These are phyloP conservation scores for Apiotrichum porosum DNA, from an alignment of 1,284 basidiomycete genomes.

Conservation along the genomic window DNA sequence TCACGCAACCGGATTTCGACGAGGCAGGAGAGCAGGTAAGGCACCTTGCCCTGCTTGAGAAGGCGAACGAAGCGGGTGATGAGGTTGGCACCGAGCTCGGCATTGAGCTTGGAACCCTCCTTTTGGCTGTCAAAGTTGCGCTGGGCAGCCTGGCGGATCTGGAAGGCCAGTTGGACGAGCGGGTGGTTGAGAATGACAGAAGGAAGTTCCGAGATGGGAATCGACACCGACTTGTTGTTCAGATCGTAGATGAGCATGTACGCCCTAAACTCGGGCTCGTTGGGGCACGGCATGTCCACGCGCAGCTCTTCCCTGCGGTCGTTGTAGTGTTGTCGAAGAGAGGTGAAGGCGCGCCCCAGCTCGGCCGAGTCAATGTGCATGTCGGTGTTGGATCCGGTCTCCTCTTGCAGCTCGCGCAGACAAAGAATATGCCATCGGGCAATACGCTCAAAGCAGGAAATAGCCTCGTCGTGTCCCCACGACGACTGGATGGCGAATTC, in stretches of 20 bases:
- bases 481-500: conserved; percentile 93
- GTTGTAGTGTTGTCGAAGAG: conserved; percentile 87
- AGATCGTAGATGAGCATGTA: conserved; percentile 91
- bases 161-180: conserved; percentile 72
- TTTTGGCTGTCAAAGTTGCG: conserved; percentile 60
- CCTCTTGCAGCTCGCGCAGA: conserved; percentile 63
- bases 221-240: conserved; percentile 71
- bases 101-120: conserved; percentile 51
- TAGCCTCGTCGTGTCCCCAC: conserved; percentile 64
- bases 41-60: conserved; percentile 42
- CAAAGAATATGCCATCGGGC: conserved; percentile 89
- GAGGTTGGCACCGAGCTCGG: conserved; percentile 54
- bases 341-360: conserved; percentile 58
- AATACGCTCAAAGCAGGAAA: conserved; percentile 88
- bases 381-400: conserved; percentile 38
- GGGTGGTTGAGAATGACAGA: conserved; percentile 64
- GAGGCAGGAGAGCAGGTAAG: conserved; percentile 54
- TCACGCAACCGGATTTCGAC: conserved; percentile 54
- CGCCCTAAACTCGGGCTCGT: conserved; percentile 91
- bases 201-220: conserved; percentile 68
- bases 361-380: conserved; percentile 46
- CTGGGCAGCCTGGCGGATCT: conserved; percentile 76
- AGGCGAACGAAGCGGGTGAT: conserved; percentile 57
- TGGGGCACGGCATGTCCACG: conserved; percentile 56
- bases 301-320: conserved; percentile 64